Evolutionary conservation across 1,139 yeast species (phyloP), one percentile per base, ranked within the genome.

Genomic region (Pneumocystis jirovecii): DNA sequence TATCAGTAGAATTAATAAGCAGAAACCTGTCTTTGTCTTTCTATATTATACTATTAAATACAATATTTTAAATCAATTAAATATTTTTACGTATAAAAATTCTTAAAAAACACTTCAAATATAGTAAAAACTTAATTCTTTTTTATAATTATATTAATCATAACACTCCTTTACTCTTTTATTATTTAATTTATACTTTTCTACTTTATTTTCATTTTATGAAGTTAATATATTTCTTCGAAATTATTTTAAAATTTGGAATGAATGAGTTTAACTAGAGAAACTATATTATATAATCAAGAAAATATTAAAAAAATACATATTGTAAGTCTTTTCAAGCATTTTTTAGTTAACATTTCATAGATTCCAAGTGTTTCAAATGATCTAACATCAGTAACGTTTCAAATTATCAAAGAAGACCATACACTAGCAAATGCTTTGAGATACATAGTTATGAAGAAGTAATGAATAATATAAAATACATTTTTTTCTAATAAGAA

Each of bases 401-500:
- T 93, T 78, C 96, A 93, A 77, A 85, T 93, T 68, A 75, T 83
- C 44, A 95, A 90, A 70, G 98, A 93, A 76, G 97, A 93, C 76
- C 98, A 93, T 75, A 93, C 98, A 0, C 77, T 93, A 66, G 98
- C 97, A 35, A 93, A 93, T 74, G 88, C 97, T 4, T 81, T 93
- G 67, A 85, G 97, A 74, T 91, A 90, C 76, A 84, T 93, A 73
- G 89, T 93, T 72, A 90, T 93, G 96, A 91, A 91, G 78, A 93
- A 93, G 79, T 76, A 68, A 61, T 77, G 70, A 17, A n/a, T 12
- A 1, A 15, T 37, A 37, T 25, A 15, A 42, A 17, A 31, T 29
- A 17, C 2, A 44, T 5, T 39, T 45, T 39, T n/a, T 60, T 40
- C 10, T 29, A 62, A 25, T 66, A 63, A 3, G 15, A 25, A 62